Evolutionary conservation across 768 basidiomycete species (phyloP).

Genomic region (Mrakia hoshinonis): DNA sequence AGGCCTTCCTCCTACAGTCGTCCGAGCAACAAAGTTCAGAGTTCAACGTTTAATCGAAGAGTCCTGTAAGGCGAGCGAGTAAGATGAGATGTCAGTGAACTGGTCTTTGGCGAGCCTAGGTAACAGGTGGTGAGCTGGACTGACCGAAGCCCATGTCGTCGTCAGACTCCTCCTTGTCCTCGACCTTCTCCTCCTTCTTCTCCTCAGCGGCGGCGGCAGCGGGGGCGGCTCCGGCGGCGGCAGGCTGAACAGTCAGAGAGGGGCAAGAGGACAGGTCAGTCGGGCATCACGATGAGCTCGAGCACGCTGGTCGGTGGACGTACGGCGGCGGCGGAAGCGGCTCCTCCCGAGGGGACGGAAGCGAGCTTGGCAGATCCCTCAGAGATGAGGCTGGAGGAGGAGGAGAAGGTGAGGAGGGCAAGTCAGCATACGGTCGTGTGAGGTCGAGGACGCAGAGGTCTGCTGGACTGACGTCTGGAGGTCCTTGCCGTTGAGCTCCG

Average conservation of each 20-base stretch:
- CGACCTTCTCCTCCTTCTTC: conserved; percentile 61
- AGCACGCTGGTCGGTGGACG: neutral
- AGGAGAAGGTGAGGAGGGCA: neutral
- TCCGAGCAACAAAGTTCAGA: no score
- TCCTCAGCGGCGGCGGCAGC: conserved; percentile 55
- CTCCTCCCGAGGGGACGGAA: conserved; percentile 94
- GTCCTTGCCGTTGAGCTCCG: conserved; percentile 85
- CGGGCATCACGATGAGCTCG: neutral
- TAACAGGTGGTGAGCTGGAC: conserved; percentile 20
- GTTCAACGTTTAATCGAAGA: no score
- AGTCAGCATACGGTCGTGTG: neutral
- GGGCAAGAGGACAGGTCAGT: neutral
- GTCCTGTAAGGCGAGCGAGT: no score
- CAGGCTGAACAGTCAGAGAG: conserved; percentile 30
- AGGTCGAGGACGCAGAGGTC: neutral
- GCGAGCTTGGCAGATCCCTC: conserved; percentile 89
- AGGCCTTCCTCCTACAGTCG: no score
- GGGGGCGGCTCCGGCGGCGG: conserved; percentile 50
- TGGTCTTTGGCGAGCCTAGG: no score
- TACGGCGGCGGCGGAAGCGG: conserved; percentile 42
- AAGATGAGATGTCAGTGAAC: no score
- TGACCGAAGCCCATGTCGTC: conserved; percentile 37
- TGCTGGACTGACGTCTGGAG: conserved; percentile 57
- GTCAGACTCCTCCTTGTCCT: conserved; percentile 67
- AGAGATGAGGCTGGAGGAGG: conserved; percentile 62